A percentile compares a stretch with the other conserved stretches of the same genome.
These are phyloP conservation scores for Melastoma malabathricum DNA, from an alignment of 345 rosid species.

Conservation along the genomic window DNA sequence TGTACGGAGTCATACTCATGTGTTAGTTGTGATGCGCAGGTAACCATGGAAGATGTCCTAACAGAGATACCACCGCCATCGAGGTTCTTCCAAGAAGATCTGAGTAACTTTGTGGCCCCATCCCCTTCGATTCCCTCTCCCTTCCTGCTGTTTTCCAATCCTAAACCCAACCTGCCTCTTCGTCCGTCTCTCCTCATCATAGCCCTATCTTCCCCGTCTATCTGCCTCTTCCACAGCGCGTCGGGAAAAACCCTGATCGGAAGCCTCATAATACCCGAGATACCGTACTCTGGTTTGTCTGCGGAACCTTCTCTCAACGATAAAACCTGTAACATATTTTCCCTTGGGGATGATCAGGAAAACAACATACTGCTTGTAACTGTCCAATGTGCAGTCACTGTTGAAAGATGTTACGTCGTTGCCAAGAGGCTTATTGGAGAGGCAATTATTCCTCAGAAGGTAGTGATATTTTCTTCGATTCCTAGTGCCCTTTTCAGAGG, in stretches of 20 bases:
- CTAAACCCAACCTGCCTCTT: slow-evolving; percentile 39
- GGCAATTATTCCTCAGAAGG: slow-evolving; percentile 52
- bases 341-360: slow-evolving; percentile 24
- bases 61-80: slow-evolving; percentile 93
- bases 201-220: slow-evolving; percentile 62
- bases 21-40: too few relatives aligned
- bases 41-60: slow-evolving; percentile 74
- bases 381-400: slow-evolving; percentile 49
- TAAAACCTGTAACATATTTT: slow-evolving; percentile 72
- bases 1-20: too few relatives aligned
- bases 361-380: slow-evolving; percentile 33
- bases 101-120: slow-evolving; percentile 56
- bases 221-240: slow-evolving; percentile 35
- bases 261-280: slow-evolving; percentile 68
- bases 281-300: slow-evolving; percentile 50
- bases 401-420: slow-evolving; percentile 55
- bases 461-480: slow-evolving; percentile 57
- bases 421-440: slow-evolving; percentile 60
- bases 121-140: slow-evolving; percentile 52
- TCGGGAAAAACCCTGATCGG: slow-evolving; percentile 56
- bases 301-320: slow-evolving; percentile 50
- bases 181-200: slow-evolving; percentile 59
- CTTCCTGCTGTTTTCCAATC: slow-evolving; percentile 47
- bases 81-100: slow-evolving; percentile 88
- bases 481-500: slow-evolving; percentile 77